Evolutionary conservation across 495 filamentous ascomycete genomes (phyloP).

Genomic region (Extremus antarcticus): DNA sequence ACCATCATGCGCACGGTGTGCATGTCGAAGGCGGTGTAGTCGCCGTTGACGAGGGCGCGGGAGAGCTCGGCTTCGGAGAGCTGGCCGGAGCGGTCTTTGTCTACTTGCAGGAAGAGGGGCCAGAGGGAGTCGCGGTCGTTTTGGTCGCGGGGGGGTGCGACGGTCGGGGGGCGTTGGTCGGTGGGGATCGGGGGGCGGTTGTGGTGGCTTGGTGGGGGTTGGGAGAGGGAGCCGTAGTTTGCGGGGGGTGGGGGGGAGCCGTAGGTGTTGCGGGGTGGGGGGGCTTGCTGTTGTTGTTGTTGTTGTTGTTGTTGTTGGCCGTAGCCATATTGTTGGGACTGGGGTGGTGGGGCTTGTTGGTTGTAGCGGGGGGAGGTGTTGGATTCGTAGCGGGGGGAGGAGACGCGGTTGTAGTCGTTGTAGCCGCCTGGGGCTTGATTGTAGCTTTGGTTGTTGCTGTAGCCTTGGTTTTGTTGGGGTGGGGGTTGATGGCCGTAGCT

Average conservation of each 20-base stretch:
- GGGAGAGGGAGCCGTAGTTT: conserved; percentile 46
- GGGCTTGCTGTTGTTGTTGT: conserved; percentile 13
- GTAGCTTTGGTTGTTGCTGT: conserved; percentile 10
- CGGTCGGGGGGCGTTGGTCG: conserved; percentile 52
- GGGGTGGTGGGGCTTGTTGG: conserved; percentile 1
- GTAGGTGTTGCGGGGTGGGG: conserved; percentile 18
- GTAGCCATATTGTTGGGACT: background rate
- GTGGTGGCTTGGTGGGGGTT: conserved; percentile 35
- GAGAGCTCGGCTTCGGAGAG: conserved; percentile 81
- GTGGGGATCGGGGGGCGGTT: conserved; percentile 40
- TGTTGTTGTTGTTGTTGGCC: conserved; percentile 1
- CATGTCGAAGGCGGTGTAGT: conserved; percentile 89
- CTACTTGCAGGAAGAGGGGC: conserved; percentile 83
- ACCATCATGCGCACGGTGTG: conserved; percentile 99
- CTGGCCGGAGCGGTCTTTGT: conserved; percentile 66
- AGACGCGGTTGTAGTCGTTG: conserved; percentile 12
- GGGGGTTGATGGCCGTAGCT: conserved; percentile 21
- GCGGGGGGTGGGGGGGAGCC: conserved; percentile 48
- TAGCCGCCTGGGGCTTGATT: conserved; percentile 9
- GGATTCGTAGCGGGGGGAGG: conserved; percentile 11
- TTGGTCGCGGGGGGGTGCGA: conserved; percentile 50
- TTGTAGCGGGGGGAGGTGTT: conserved; percentile 1
- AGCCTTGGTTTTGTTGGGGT: conserved; percentile 18
- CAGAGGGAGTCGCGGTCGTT: conserved; percentile 59
- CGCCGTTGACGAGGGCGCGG: conserved; percentile 88